These are phyloP conservation scores for Funneliformis geosporum DNA, from an alignment of 192 early-diverging fungal species.

Conservation along the genomic window DNA sequence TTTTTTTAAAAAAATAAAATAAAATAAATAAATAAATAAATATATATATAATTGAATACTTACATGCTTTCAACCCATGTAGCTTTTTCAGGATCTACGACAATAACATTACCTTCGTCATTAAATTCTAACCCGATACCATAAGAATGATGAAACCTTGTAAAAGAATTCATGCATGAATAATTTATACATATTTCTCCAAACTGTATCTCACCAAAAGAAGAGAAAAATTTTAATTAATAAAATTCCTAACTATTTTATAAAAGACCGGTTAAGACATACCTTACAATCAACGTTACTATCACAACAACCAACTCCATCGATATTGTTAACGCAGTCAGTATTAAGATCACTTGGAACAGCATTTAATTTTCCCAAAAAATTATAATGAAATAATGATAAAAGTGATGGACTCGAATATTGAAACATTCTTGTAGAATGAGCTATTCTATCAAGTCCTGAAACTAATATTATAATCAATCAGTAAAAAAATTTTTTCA, in stretches of 20 bases:
- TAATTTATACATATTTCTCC: constrained; percentile 48
- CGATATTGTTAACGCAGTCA: no score
- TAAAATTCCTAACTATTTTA: neutral
- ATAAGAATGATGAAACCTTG: constrained; percentile 57
- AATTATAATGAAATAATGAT: constrained; percentile 51
- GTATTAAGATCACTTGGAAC: no score
- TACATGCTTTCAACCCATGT: constrained; percentile 59
- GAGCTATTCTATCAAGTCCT: constrained; percentile 34
- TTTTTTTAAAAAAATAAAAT: no score
- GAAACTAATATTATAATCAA: neutral
- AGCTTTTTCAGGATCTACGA: constrained; percentile 47
- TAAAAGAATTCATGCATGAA: constrained; percentile 48
- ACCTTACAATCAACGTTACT: no score
- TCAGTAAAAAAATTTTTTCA: neutral
- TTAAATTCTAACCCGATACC: constrained; percentile 49
- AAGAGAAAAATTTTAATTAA: neutral
- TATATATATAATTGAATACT: constrained; percentile 23
- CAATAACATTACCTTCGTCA: constrained; percentile 37
- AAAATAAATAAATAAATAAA: neutral
- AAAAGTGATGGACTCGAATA: constrained; percentile 42
- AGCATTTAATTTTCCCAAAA: constrained; percentile 44
- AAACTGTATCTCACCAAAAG: constrained; percentile 32
- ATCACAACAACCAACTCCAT: no score
- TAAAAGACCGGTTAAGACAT: no score
- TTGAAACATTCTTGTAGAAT: constrained; percentile 50